phyloP scores from a whole-genome alignment of 2,329 filamentous ascomycete genomes.

The Phyllosticta citrichinensis region DNA sequence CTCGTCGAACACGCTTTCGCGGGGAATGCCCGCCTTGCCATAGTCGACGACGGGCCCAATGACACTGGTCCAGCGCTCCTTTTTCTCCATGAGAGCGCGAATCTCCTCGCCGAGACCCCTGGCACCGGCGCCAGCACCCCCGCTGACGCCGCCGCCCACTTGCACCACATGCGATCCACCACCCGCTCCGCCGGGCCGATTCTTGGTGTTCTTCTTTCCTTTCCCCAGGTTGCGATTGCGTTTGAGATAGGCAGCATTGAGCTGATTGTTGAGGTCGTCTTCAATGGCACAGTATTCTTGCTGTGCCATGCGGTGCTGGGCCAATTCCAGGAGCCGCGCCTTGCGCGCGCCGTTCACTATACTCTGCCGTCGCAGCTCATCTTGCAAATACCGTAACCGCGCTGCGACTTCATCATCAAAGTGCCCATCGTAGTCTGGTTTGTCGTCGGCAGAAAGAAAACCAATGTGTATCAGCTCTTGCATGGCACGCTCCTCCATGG shows the following conservation, averaged over 20 bases:
- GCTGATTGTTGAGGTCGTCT: conserved; percentile 89
- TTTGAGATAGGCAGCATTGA: conserved; percentile 91
- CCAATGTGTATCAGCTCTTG: conserved; percentile 87
- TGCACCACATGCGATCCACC: conserved; percentile 48
- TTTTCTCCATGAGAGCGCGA: conserved; percentile 82
- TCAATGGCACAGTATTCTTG: conserved; percentile 96
- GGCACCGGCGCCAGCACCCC: neutral
- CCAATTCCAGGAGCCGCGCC: conserved; percentile 72
- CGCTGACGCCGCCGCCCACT: conserved; percentile 32
- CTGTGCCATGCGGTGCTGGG: conserved; percentile 86
- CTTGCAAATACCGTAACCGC: conserved; percentile 75
- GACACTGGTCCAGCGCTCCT: conserved; percentile 78
- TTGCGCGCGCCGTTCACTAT: conserved; percentile 88
- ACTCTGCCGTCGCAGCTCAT: conserved; percentile 70
- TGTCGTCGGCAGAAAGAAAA: conserved; percentile 66
- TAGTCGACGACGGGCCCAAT: conserved; percentile 87
- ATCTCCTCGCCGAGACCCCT: conserved; percentile 72
- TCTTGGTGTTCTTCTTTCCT: conserved; percentile 74
- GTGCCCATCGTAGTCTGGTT: conserved; percentile 76
- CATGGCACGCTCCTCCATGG: conserved; percentile 83
- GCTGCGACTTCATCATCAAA: conserved; percentile 92
- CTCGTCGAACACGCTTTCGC: conserved; percentile 66
- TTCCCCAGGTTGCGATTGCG: conserved; percentile 90
- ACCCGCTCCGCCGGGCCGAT: conserved; percentile 46
- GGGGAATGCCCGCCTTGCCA: conserved; percentile 65